Conservation (phyloP, 352 stramenopile genomes). For the Pythium oligandrum region DNA sequence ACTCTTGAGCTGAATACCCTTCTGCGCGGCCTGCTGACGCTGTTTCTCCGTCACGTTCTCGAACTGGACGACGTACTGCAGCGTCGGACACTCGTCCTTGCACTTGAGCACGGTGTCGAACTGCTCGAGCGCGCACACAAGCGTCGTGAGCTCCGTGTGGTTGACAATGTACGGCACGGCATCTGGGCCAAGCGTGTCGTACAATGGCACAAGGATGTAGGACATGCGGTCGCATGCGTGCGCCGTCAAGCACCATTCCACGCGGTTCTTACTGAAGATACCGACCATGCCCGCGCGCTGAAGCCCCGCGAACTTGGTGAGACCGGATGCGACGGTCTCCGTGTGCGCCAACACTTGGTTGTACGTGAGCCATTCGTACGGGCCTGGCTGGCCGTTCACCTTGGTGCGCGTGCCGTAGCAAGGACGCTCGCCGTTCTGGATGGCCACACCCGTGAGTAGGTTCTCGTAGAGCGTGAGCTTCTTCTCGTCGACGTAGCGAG, state of each 20-base stretch:
- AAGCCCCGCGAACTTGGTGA: constrained; percentile 8
- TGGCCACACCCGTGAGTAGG: constrained; percentile 25
- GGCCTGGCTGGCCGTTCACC: constrained; percentile 16
- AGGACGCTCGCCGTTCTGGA: constrained; percentile 17
- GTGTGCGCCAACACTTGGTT: constrained; percentile 22
- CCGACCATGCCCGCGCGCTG: constrained; percentile 34
- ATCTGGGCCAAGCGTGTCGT: constrained; percentile 50
- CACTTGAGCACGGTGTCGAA: constrained; percentile 34
- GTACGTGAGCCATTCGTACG: constrained; percentile 42
- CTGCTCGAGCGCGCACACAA: constrained; percentile 42
- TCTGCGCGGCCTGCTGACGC: constrained; percentile 10
- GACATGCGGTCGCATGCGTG: constrained; percentile 43
- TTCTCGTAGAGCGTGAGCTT: constrained; percentile 46
- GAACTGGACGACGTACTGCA: constrained; percentile 37
- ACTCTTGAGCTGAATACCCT: constrained; percentile 27
- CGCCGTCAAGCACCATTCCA: constrained; percentile 37
- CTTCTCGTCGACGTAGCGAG: constrained; percentile 21
- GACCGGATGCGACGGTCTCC: constrained; percentile 19
- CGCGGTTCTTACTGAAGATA: constrained; percentile 44
- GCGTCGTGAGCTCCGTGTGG: constrained; percentile 41
- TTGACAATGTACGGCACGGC: constrained; percentile 49
- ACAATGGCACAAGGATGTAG: constrained; percentile 46
- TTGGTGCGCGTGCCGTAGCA: constrained; percentile 25
- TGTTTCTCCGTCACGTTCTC: constrained; percentile 28
- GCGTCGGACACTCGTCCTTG: constrained; percentile 21